Base-by-base conservation (phyloP, 306 rosid species). In the Gastrolobium villosum region DNA sequence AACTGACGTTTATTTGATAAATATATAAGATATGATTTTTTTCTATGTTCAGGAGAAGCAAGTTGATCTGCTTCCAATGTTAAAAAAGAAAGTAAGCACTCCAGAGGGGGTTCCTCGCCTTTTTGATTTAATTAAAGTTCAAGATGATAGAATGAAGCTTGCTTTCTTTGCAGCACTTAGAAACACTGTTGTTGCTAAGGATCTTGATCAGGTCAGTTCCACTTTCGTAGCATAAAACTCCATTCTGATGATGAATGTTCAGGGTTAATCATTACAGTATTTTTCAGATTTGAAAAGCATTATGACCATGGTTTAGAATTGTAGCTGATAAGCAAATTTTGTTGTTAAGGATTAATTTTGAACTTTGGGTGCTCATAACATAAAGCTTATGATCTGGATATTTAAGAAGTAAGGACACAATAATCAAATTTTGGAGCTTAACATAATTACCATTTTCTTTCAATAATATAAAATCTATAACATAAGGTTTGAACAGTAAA, bases 21-120 rank as follows among this genome's bases (percentile, higher is more conserved):
- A 46, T 73, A 14, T 65, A 43, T 5, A 15, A 7, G 28, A 20
- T 13, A 50, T 10, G 8, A n/a, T 79, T 75, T 72, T 63, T 74
- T 10, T 74, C 72, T 68, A 60, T 20, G n/a, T 79, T 63, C 89
- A 93, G 99, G 98, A 92, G 80, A 92, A 95, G 86, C 99, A 95
- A 83, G 87, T 69, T 80, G 82, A 87, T 82, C 84, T 84, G 65
- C 88, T 91, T 67, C 86, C 93, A 71, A 88, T 69, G 81, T 4
- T 88, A 86, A 91, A 86, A 87, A 84, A 77, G 83, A 89, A 80
- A 5, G 86, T 88, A 35, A 85, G 67, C 77, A 86, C 93, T 81
- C 98, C 99, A 1, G 98, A 91, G 84, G 96, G 94, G 35, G 98
- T 95, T 88, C 96, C 89, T 6, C 98, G 97, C 54, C 94, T 95